Percentiles rank a stretch among this genome's conserved stretches.
Conservation (phyloP, 495 filamentous ascomycete species). For the Daldinia loculata region DNA sequence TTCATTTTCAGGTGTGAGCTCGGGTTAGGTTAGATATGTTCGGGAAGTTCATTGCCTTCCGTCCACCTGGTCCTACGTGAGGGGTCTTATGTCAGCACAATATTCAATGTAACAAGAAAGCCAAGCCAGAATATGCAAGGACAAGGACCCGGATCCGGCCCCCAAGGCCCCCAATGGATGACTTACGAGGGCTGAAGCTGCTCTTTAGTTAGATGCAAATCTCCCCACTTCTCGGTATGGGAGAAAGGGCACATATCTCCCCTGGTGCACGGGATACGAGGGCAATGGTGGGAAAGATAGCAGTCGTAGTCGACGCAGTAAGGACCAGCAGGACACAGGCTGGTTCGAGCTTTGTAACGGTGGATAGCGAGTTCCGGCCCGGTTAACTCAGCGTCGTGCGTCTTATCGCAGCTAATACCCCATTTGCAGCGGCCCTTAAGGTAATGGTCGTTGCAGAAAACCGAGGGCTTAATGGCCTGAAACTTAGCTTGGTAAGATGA, state of each 20-base stretch:
- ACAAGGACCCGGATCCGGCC: no score
- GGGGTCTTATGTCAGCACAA: slow-evolving; percentile 12
- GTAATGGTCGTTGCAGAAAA: slow-evolving; percentile 48
- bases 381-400: slow-evolving; percentile 45
- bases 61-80: slow-evolving; percentile 40
- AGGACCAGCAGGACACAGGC: slow-evolving; percentile 44
- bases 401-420: slow-evolving; percentile 46
- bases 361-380: slow-evolving; percentile 44
- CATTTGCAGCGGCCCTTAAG: slow-evolving; percentile 46
- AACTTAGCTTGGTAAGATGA: slow-evolving; percentile 45
- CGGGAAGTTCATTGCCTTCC: slow-evolving; percentile 41
- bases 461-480: slow-evolving; percentile 42
- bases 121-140: neutral
- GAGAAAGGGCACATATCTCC: slow-evolving; percentile 43
- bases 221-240: slow-evolving; percentile 42
- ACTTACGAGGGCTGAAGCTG: slow-evolving; percentile 44
- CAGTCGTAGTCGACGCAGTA: slow-evolving; percentile 46
- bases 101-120: neutral
- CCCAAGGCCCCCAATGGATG: neutral
- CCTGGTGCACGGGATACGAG: slow-evolving; percentile 36
- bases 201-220: slow-evolving; percentile 45
- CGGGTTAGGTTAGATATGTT: slow-evolving; percentile 14
- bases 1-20: neutral
- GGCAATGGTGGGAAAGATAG: slow-evolving; percentile 48
- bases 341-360: slow-evolving; percentile 48